phyloP scores from a whole-genome alignment of 2,329 filamentous ascomycete species.

The Colletotrichum zoysiae region DNA sequence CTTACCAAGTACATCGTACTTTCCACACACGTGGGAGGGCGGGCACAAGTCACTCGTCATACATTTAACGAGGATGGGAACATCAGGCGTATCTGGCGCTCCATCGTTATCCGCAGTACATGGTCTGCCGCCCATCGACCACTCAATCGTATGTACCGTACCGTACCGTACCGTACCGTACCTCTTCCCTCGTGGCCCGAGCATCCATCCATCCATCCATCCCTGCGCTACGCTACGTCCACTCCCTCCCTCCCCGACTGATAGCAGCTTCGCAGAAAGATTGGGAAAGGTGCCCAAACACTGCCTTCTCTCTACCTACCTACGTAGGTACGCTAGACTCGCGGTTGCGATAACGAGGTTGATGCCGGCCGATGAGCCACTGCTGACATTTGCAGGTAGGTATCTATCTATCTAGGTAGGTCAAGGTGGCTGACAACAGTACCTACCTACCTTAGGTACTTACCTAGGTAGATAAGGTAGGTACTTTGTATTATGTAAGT shows the following conservation, averaged over 20 bases:
- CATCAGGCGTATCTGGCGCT: background rate
- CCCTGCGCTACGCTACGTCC: slow-evolving; percentile 17
- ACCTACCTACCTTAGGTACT: no score
- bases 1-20: background rate
- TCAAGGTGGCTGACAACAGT: no score
- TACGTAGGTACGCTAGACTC: no score
- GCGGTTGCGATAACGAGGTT: slow-evolving; percentile 5
- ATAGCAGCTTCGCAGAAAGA: background rate
- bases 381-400: no score
- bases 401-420: background rate
- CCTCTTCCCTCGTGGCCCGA: background rate
- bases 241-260: slow-evolving; percentile 27
- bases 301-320: background rate
- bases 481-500: background rate
- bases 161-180: no score
- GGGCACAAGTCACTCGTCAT: slow-evolving; percentile 8
- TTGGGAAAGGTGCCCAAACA: background rate
- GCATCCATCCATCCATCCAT: background rate
- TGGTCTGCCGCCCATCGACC: background rate
- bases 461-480: no score
- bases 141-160: slow-evolving; percentile 6
- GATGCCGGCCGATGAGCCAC: background rate
- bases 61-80: background rate
- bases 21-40: slow-evolving; percentile 36
- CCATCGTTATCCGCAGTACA: slow-evolving; percentile 22